A percentile compares a stretch with the other conserved stretches of the same genome.
phyloP scores from a whole-genome alignment of 2,329 filamentous ascomycete genomes.

The Ascochyta rabiei region DNA sequence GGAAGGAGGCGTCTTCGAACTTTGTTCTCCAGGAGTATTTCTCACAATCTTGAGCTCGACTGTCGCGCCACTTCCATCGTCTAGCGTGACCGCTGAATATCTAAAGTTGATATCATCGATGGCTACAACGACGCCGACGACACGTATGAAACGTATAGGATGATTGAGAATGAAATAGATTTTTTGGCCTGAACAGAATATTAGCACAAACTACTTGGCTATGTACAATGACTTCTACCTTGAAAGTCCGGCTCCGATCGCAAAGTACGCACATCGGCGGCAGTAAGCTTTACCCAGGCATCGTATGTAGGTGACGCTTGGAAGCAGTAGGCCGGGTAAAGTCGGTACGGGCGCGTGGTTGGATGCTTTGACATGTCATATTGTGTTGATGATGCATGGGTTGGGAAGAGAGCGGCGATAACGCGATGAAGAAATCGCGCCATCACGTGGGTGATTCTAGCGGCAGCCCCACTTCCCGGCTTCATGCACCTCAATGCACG shows the following conservation, averaged over 20 bases:
- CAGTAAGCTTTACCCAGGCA: conserved; percentile 67
- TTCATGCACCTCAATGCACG: conserved; percentile 5
- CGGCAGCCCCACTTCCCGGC: conserved; percentile 8
- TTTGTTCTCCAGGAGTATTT: conserved; percentile 31
- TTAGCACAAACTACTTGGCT: background rate
- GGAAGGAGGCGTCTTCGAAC: conserved; percentile 32
- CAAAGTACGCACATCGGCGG: conserved; percentile 61
- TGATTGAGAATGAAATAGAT: conserved; percentile 63
- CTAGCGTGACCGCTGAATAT: conserved; percentile 59
- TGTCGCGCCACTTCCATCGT: conserved; percentile 65
- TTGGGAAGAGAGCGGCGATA: conserved; percentile 9
- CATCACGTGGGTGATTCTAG: conserved; percentile 1
- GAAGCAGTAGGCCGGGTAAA: conserved; percentile 67
- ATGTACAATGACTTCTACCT: conserved; percentile 46
- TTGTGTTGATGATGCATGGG: conserved; percentile 27
- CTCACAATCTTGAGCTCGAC: conserved; percentile 62
- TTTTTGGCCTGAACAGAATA: conserved; percentile 53
- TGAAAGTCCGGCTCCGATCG: conserved; percentile 56
- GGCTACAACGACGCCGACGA: conserved; percentile 54
- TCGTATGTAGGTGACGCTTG: conserved; percentile 65
- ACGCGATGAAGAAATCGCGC: conserved; percentile 26
- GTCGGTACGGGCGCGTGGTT: conserved; percentile 31
- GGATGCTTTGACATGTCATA: conserved; percentile 40
- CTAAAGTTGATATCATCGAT: conserved; percentile 50
- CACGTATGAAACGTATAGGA: conserved; percentile 55